phyloP scores from a whole-genome alignment of 768 basidiomycete species.

The Hypholoma fasciculare region DNA sequence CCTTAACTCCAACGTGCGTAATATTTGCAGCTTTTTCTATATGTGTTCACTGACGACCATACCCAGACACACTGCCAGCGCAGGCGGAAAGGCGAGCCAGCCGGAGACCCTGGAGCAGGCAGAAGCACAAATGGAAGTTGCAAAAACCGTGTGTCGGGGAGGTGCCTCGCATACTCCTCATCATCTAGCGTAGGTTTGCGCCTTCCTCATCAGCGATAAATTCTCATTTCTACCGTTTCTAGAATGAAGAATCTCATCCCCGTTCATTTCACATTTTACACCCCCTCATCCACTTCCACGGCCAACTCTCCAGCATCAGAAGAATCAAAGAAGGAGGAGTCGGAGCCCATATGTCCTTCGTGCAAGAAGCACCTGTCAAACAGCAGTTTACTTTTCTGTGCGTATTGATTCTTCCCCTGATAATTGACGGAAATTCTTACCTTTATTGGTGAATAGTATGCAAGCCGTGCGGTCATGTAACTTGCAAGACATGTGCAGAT shows the following conservation, averaged over 20 bases:
- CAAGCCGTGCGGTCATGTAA: conserved; percentile 88
- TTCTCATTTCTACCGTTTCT: neutral
- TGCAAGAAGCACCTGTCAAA: conserved; percentile 88
- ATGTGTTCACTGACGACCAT: neutral
- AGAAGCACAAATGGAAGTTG: conserved; percentile 41
- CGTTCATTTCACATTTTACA: conserved; percentile 73
- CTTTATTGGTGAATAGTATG: conserved; percentile 46
- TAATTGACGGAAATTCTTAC: neutral
- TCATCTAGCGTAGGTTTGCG: conserved; percentile 62
- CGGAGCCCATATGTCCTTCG: conserved; percentile 77
- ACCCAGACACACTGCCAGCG: neutral
- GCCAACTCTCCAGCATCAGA: conserved; percentile 39
- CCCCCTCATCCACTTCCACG: conserved; percentile 33
- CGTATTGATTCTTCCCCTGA: conserved; percentile 23
- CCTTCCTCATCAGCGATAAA: neutral
- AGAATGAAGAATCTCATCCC: conserved; percentile 75
- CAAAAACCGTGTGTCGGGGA: conserved; percentile 88
- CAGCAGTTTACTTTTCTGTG: conserved; percentile 68
- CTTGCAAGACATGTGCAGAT: conserved; percentile 90
- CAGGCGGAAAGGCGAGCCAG: neutral
- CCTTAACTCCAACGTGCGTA: conserved; percentile 70
- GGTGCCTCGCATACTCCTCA: conserved; percentile 79
- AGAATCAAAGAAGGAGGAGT: conserved; percentile 51
- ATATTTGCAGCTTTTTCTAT: neutral
- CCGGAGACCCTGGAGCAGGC: conserved; percentile 74